phyloP scores from a whole-genome alignment of 2,329 filamentous ascomycete species.

The Neofusicoccum parvum region DNA sequence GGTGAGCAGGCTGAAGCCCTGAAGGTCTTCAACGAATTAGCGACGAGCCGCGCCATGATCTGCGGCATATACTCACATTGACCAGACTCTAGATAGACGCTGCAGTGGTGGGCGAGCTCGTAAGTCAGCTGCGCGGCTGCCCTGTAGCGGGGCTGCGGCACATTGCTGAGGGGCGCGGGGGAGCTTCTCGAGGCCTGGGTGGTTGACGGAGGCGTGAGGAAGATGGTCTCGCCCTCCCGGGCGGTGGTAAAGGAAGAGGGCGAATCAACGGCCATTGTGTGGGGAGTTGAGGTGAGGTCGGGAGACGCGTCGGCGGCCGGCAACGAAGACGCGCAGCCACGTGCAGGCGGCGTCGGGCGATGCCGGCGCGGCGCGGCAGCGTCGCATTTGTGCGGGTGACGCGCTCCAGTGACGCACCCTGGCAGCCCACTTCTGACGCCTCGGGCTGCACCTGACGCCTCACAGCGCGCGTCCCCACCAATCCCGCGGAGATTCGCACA shows the following conservation, averaged over 20 bases:
- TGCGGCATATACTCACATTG: constrained; percentile 31
- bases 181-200: background rate
- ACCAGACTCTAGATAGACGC: constrained; percentile 38
- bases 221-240: background rate
- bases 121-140: constrained; percentile 37
- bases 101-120: constrained; percentile 39
- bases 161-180: background rate
- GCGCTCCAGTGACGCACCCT: background rate
- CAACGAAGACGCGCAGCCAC: constrained; percentile 9
- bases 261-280: constrained; percentile 15
- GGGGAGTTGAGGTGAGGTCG: constrained; percentile 2
- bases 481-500: constrained; percentile 10
- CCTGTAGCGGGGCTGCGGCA: constrained; percentile 24
- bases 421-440: constrained; percentile 2
- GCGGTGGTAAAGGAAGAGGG: constrained; percentile 13
- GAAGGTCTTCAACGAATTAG: constrained; percentile 29
- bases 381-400: background rate
- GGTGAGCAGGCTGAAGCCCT: constrained; percentile 38
- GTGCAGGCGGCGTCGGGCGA: constrained; percentile 3
- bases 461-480: background rate
- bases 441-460: background rate
- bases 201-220: constrained; percentile 11
- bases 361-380: background rate
- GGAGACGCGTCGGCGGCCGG: constrained; percentile 8
- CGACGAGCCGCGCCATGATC: background rate